Conservation (phyloP, 768 basidiomycete species). For the Tulasnella sp. region DNA sequence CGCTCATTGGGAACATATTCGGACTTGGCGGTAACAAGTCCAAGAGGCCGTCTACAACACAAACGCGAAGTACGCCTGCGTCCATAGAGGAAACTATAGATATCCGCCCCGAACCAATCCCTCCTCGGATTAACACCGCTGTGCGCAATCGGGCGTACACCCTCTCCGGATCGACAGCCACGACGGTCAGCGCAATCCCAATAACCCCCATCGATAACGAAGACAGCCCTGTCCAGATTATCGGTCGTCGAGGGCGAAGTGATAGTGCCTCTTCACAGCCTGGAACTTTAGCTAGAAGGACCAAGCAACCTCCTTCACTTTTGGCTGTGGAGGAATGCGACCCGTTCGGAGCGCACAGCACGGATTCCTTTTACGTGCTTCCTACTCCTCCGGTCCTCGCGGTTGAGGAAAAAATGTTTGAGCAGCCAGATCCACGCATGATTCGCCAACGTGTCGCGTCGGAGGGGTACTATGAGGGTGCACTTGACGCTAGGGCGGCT, state of each 20-base stretch:
- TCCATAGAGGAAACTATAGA: neutral
- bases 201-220: conserved; percentile 8
- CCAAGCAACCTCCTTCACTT: conserved; percentile 4
- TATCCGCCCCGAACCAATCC: neutral
- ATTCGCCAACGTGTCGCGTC: neutral
- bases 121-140: neutral
- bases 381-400: conserved; percentile 7
- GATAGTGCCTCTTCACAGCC: neutral
- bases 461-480: conserved; percentile 2
- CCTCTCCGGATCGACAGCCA: conserved; percentile 1
- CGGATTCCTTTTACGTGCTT: conserved; percentile 6
- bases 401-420: conserved; percentile 1
- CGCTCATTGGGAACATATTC: neutral
- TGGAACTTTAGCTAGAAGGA: neutral
- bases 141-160: conserved; percentile 8
- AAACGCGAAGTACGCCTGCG: neutral
- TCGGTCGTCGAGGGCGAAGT: neutral
- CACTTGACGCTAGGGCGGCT: neutral
- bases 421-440: neutral
- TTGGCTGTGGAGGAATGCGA: conserved; percentile 11
- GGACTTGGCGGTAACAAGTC: neutral
- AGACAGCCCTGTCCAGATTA: neutral
- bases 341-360: conserved; percentile 1
- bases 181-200: neutral
- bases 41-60: neutral